Conservation (phyloP, 1,284 basidiomycete genomes). For the Fomes fomentarius region DNA sequence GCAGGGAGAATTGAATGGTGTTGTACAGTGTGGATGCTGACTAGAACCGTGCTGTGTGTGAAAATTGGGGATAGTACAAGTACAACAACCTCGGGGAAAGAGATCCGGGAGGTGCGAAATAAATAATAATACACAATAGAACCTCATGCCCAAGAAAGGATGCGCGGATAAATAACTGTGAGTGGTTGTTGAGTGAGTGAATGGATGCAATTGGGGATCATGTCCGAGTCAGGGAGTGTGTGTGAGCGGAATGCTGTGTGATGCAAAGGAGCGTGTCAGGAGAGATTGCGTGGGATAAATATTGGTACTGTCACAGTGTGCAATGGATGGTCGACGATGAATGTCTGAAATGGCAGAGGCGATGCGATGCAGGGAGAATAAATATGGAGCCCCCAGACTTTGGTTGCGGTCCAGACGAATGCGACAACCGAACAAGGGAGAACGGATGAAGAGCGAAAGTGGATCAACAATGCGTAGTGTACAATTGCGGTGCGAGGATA, state of each 20-base stretch:
- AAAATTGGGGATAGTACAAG: constrained; percentile 2
- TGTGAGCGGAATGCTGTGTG: neutral
- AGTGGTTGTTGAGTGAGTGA: neutral
- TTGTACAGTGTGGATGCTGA: constrained; percentile 22
- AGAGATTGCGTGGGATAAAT: constrained; percentile 7
- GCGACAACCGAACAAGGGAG: neutral
- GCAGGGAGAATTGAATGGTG: constrained; percentile 11
- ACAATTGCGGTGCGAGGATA: constrained; percentile 24
- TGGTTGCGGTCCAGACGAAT: constrained; percentile 1
- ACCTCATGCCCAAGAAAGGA: neutral
- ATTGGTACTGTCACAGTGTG: neutral
- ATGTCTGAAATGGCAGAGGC: neutral
- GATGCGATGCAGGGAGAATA: constrained; percentile 1
- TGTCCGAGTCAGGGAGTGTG: neutral
- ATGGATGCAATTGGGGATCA: neutral
- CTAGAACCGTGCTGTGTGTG: constrained; percentile 8
- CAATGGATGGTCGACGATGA: neutral
- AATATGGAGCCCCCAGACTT: neutral
- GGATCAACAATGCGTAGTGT: constrained; percentile 23
- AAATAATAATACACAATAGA: constrained; percentile 7
- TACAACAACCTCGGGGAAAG: constrained; percentile 7
- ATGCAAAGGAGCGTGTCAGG: neutral
- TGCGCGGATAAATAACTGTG: constrained; percentile 16
- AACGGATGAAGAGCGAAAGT: constrained; percentile 1
- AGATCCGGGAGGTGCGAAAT: neutral